Evolutionary conservation across 2,329 filamentous ascomycete genomes (phyloP).

Genomic region (Aureobasidium lini): DNA sequence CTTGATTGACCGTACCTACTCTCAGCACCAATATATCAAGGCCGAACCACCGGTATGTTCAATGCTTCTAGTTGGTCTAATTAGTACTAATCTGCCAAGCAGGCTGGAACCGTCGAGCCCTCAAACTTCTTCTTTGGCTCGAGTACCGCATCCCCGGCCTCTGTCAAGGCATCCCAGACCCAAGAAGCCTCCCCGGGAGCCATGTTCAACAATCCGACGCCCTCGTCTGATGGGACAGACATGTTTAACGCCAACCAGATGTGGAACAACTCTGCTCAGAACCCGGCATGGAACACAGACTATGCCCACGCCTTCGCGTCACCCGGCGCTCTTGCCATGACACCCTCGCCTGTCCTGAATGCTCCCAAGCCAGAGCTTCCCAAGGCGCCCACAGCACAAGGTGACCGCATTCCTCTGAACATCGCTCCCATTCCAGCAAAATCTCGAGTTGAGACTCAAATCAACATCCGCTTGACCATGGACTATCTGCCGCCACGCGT

Average conservation of each 20-base stretch:
- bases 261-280: conserved; percentile 23
- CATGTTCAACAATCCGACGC: conserved; percentile 28
- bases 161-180: conserved; percentile 14
- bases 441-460: conserved; percentile 93
- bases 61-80: no score
- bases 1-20: neutral
- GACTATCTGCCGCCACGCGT: conserved; percentile 67
- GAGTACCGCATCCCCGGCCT: conserved; percentile 15
- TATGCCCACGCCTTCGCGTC: conserved; percentile 26
- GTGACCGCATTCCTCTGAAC: conserved; percentile 27
- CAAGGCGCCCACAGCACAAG: conserved; percentile 14
- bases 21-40: conserved; percentile 11
- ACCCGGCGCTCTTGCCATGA: conserved; percentile 26
- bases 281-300: conserved; percentile 27
- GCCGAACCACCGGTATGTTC: conserved; percentile 14
- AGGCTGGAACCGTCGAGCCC: conserved; percentile 17
- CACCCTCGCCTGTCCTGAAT: conserved; percentile 29
- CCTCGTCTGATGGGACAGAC: conserved; percentile 29
- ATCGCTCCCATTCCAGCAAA: conserved; percentile 46
- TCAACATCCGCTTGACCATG: conserved; percentile 75
- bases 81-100: neutral
- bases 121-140: conserved; percentile 18
- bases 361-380: conserved; percentile 19
- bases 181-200: conserved; percentile 25
- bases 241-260: conserved; percentile 23